A percentile compares a stretch with the other conserved stretches of the same genome.
phyloP scores from a whole-genome alignment of 441 rosid genomes.

The Adansonia madagascariensis region DNA sequence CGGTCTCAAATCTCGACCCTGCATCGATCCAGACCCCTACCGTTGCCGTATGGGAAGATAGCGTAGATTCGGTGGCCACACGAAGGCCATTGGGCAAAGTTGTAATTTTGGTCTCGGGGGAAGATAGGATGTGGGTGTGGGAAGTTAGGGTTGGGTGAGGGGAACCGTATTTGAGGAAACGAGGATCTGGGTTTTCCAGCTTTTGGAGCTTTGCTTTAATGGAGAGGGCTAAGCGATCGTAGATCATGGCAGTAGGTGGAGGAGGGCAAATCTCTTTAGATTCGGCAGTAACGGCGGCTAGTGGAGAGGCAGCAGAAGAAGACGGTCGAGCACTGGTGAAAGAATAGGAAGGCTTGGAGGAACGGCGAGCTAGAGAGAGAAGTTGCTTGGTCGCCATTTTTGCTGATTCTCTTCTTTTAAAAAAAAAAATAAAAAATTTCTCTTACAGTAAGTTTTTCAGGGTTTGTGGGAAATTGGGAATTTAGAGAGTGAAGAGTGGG shows the following conservation, averaged over 20 bases:
- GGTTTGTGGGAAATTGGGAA: background rate
- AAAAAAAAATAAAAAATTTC: no score
- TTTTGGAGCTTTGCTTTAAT: conserved; percentile 59
- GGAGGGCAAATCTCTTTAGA: conserved; percentile 41
- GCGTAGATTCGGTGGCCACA: conserved; percentile 87
- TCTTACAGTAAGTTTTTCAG: background rate
- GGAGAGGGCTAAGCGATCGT: conserved; percentile 75
- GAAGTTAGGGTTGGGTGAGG: conserved; percentile 68
- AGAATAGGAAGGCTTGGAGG: background rate
- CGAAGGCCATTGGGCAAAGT: conserved; percentile 88
- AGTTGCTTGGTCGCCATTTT: conserved; percentile 30
- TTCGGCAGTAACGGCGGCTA: conserved; percentile 29
- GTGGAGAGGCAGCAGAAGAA: conserved; percentile 35
- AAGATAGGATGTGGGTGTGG: conserved; percentile 76
- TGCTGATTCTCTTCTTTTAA: background rate
- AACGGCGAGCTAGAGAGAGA: conserved; percentile 28
- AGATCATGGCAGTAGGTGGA: conserved; percentile 60
- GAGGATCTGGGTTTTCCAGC: conserved; percentile 76
- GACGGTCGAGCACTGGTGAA: conserved; percentile 8
- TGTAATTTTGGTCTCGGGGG: conserved; percentile 89
- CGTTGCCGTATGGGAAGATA: conserved; percentile 77
- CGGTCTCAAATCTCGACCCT: conserved; percentile 44
- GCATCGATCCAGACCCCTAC: conserved; percentile 99
- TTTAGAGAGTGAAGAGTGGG: background rate
- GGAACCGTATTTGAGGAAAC: conserved; percentile 90